Conservation (phyloP, 2,329 filamentous ascomycete species). For the Raffaelea deltoideospora region DNA sequence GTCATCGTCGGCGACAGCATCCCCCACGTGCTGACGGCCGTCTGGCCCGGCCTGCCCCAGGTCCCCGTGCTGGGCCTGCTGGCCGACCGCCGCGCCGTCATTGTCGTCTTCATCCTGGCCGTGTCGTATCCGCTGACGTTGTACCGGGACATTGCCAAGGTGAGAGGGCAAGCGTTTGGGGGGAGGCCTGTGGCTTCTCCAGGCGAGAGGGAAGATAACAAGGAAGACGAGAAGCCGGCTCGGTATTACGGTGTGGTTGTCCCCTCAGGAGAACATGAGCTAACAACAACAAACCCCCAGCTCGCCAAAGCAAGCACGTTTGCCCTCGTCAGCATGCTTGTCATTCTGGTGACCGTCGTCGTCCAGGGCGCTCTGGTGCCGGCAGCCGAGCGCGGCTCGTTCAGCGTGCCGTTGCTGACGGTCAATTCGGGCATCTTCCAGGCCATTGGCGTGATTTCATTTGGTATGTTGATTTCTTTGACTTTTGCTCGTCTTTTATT, state of each 20-base stretch:
- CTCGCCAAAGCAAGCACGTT: conserved; percentile 91
- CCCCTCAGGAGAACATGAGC: too few relatives aligned
- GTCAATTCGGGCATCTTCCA: conserved; percentile 84
- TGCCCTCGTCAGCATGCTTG: conserved; percentile 79
- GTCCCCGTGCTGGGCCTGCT: conserved; percentile 71
- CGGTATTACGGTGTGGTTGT: too few relatives aligned
- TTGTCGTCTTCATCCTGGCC: conserved; percentile 72
- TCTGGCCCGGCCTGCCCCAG: conserved; percentile 61
- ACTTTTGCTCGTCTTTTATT: not conserved
- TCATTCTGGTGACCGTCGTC: conserved; percentile 80
- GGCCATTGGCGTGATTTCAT: conserved; percentile 94
- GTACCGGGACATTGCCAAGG: conserved; percentile 95
- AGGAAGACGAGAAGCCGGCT: too few relatives aligned
- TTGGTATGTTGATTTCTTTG: conserved; percentile 42
- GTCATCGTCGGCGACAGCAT: conserved; percentile 96
- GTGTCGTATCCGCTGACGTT: conserved; percentile 84
- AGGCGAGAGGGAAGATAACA: too few relatives aligned
- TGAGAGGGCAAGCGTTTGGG: too few relatives aligned
- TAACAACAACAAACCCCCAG: conserved; percentile 34
- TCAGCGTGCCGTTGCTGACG: conserved; percentile 55
- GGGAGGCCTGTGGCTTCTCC: too few relatives aligned
- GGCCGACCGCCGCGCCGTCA: conserved; percentile 67
- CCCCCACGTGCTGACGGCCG: conserved; percentile 68
- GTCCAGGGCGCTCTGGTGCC: conserved; percentile 69
- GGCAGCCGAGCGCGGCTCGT: conserved; percentile 52